Conservation (phyloP, 73 alveolate species). For the Effrenium voratum region DNA sequence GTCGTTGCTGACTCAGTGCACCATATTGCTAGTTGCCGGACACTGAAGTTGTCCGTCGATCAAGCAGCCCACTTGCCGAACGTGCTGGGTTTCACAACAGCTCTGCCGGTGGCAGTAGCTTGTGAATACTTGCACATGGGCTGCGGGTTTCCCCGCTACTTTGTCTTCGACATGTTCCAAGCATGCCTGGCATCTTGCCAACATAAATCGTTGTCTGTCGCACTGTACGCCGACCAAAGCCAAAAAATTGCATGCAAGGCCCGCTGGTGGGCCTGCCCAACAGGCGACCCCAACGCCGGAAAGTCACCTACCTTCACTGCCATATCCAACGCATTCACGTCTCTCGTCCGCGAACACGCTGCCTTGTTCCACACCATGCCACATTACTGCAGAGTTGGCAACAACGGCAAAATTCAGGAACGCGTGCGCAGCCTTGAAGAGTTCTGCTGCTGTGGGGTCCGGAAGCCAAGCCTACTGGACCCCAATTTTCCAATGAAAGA, state of each 20-base stretch:
- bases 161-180: neutral
- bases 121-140: neutral
- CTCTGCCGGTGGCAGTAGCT: neutral
- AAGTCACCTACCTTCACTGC: neutral
- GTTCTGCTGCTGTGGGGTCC: neutral
- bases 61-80: neutral
- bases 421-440: neutral
- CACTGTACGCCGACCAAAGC: neutral
- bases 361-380: neutral
- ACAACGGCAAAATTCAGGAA: neutral
- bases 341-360: neutral
- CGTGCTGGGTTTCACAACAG: neutral
- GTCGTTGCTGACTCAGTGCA: neutral
- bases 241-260: neutral
- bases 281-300: constrained; percentile 23
- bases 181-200: neutral
- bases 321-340: neutral
- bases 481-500: neutral
- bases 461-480: constrained; percentile 34
- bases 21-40: neutral
- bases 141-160: neutral
- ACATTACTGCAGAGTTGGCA: neutral
- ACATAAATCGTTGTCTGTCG: too few species aligned
- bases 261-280: constrained; percentile 14
- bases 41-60: neutral